Base-by-base conservation (phyloP, 306 rosid genomes). In the Cucumis cinereus region DNA sequence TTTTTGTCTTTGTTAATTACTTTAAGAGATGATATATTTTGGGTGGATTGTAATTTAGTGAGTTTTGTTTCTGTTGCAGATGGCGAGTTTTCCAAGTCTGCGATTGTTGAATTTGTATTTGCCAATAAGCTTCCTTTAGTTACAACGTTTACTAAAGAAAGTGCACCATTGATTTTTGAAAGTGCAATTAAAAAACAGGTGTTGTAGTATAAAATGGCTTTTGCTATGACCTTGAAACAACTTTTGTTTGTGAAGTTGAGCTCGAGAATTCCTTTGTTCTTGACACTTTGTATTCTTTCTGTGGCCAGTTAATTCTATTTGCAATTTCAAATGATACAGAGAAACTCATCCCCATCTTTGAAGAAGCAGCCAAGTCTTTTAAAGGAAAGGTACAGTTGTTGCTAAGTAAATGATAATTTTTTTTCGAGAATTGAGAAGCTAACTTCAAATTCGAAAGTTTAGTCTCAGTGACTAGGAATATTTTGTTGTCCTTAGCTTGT, bases 161-260 rank as follows among this genome's bases (percentile, higher is more conserved):
- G 80, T 74, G 99, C 99, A 40, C 89, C 95, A 47, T 54, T 82
- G 41, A 78, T 95, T 74, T 95, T 95, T 77, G 99, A 95, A 88
- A 95, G 92, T 83, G 67, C 89, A 71, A 90, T 92, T 56, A 95
- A 95, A 88, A 95, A 92, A 82, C 99, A 95, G 98, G 99, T 92
- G 81, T 19, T n/a, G 54, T 20, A 24, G 73, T 60, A 7, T 74
- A 22, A 17, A n/a, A 36, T 15, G 60, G 60, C 73, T 60, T 43
- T 74, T 14, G 52, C 23, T 15, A 43, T n/a, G 61, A 33, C 61
- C 19, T 33, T 19, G 30, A 73, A 28, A 68, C 57, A 19, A 38
- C 43, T 75, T 75, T 57, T 23, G 13, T 22, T 13, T 10, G 22
- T 41, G 70, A 58, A 43, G 41, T 56, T 75, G 30, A 61, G 14